phyloP scores from a whole-genome alignment of 1,284 basidiomycete genomes.

The Schizophyllum commune region DNA sequence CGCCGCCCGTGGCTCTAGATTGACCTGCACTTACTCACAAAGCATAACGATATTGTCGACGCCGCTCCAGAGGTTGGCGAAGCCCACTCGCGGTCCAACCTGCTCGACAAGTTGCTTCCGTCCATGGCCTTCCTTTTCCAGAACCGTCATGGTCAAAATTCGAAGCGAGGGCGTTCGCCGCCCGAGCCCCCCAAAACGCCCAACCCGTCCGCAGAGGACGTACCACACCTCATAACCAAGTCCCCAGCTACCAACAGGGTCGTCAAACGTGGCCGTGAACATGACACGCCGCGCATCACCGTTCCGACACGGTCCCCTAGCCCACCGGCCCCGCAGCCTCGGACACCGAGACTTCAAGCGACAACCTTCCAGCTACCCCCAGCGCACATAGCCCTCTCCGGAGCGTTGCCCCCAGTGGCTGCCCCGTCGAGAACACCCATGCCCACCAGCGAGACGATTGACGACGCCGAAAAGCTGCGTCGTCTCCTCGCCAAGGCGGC shows the following conservation, averaged over 20 bases:
- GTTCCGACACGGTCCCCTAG: background rate
- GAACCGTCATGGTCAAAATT: background rate
- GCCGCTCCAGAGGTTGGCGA: too few relatives aligned
- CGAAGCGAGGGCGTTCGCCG: background rate
- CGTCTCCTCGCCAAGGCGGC: background rate
- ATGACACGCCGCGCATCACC: background rate
- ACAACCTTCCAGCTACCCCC: background rate
- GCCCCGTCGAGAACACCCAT: background rate
- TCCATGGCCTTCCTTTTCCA: background rate
- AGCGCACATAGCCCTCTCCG: too few relatives aligned
- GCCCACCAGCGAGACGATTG: background rate
- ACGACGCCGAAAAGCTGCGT: background rate
- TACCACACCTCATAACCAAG: background rate
- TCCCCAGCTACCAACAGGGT: background rate
- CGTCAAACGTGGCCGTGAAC: background rate
- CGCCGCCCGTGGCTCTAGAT: too few relatives aligned
- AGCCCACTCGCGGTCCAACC: too few relatives aligned
- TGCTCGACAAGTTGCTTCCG: too few relatives aligned
- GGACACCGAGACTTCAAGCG: background rate
- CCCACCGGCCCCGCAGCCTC: background rate
- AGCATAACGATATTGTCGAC: too few relatives aligned
- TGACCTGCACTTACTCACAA: too few relatives aligned
- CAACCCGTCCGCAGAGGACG: background rate
- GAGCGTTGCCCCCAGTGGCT: background rate
- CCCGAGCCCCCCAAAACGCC: background rate